Evolutionary conservation across 192 early-diverging fungal genomes (phyloP).

Genomic region (Linnemannia schmuckeri): DNA sequence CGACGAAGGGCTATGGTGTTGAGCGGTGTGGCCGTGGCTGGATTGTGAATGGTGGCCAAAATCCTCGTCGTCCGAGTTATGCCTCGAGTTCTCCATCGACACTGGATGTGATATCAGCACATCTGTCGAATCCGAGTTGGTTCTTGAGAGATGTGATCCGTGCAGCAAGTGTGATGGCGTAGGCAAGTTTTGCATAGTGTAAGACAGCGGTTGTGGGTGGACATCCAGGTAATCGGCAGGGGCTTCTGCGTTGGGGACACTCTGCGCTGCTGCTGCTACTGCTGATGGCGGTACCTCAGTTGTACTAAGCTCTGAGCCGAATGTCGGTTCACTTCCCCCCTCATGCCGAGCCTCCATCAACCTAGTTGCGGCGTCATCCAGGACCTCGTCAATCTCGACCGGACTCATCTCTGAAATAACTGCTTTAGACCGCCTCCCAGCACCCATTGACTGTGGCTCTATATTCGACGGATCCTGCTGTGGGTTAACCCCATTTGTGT

Average conservation of each 20-base stretch:
- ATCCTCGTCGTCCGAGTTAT: slow-evolving; percentile 42
- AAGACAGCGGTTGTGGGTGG: not conserved
- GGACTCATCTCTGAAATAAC: slow-evolving; percentile 34
- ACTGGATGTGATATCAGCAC: slow-evolving; percentile 28
- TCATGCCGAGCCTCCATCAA: slow-evolving; percentile 24
- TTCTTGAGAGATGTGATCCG: slow-evolving; percentile 28
- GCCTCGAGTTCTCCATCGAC: slow-evolving; percentile 32
- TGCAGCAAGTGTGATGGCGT: slow-evolving; percentile 6
- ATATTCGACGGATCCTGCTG: not conserved
- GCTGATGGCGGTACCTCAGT: not conserved
- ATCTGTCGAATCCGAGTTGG: slow-evolving; percentile 38
- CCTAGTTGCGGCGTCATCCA: slow-evolving; percentile 31
- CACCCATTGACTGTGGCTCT: slow-evolving; percentile 2
- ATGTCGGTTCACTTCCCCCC: not conserved
- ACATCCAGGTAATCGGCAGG: slow-evolving; percentile 11
- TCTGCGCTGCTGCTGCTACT: not conserved
- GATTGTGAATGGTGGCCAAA: slow-evolving; percentile 1
- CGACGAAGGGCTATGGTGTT: not conserved
- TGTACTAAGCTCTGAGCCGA: not conserved
- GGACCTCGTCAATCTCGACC: slow-evolving; percentile 34
- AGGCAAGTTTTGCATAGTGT: not conserved
- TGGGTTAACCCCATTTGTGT: not conserved
- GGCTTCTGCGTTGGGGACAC: not conserved
- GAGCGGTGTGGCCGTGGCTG: not conserved
- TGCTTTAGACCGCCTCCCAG: slow-evolving; percentile 27